These are phyloP conservation scores for Miamiensis avidus DNA, from an alignment of 169 alveolate genomes.

Conservation along the genomic window DNA sequence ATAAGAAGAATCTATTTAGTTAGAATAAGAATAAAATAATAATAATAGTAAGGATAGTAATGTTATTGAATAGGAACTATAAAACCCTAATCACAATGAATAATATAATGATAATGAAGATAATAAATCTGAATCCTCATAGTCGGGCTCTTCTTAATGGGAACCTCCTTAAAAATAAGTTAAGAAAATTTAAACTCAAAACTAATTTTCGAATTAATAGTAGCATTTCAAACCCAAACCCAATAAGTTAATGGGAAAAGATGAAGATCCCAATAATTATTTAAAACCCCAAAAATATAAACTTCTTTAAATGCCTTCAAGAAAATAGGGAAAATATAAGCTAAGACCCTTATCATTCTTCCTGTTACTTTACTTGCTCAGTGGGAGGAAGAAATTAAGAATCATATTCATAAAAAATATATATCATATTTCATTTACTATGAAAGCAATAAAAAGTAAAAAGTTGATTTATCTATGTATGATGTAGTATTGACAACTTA, in stretches of 20 bases:
- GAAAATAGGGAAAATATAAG: slow-evolving; percentile 39
- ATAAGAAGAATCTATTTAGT: too few relatives aligned
- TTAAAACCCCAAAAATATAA: slow-evolving; percentile 11
- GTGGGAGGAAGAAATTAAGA: slow-evolving; percentile 78
- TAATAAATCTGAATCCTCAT: too few relatives aligned
- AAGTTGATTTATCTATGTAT: slow-evolving; percentile 49
- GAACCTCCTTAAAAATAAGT: too few relatives aligned
- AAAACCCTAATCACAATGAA: not conserved
- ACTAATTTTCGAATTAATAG: too few relatives aligned
- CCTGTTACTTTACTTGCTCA: slow-evolving; percentile 81
- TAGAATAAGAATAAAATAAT: too few relatives aligned
- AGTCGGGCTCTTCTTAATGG: too few relatives aligned
- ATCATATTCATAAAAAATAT: slow-evolving; percentile 46
- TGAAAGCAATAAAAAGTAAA: slow-evolving; percentile 28
- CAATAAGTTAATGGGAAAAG: not conserved
- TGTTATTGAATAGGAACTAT: not conserved
- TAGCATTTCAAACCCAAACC: too few relatives aligned
- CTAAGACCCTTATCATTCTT: slow-evolving; percentile 83
- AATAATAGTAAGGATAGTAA: not conserved
- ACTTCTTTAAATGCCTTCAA: slow-evolving; percentile 11
- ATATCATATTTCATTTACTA: slow-evolving; percentile 18
- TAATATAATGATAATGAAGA: too few relatives aligned
- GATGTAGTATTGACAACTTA: slow-evolving; percentile 84
- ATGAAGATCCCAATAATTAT: not conserved
- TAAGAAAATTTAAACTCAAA: too few relatives aligned